Evolutionary conservation across 1,284 basidiomycete species (phyloP), one percentile per base, ranked within the genome.

Genomic region (Mycosarcoma mackinlayi): DNA sequence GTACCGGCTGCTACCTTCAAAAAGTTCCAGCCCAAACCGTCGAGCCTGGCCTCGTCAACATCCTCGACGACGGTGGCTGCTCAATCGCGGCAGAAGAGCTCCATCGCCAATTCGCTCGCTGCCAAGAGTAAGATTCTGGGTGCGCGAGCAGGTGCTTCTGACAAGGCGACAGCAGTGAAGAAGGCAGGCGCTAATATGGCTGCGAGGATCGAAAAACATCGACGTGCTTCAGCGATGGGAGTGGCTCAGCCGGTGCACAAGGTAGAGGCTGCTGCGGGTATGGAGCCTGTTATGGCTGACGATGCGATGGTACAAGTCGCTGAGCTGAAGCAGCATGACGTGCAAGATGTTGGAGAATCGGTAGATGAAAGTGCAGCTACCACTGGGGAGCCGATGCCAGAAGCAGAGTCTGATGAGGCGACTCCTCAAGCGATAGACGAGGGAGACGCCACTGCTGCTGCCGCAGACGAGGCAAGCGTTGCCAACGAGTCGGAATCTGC

Each of bases 81-180:
- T 1, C 3, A 19, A 13, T 30, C 21, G 21, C 52, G 49, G 2
- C 28, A 44, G 0, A 70, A 61, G 46, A 64, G 60, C 50, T 64
- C 61, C 13, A 47, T 70, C 13, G 52, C 67, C 7, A 35, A 49
- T 2, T 40, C 45, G 18, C 35, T 70, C 2, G 38, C 44, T 3
- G 54, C 65, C 27, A 68, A 68, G 55, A 59, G 51, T 24, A 60
- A 54, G 41, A 28, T 65, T 9, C 25, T 63, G 10, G 60, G 57
- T 3, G 52, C 44, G 13, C 28, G 48, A 9, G 23, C 49, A 24
- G 40, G 10, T 9, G 50, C 38, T 6, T 40, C 37, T 3, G 51
- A 47, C 8, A 63, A 56, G 40, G 42, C 35, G 13, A 45, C 21
- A 9, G 42, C 33, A 23, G 59, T 69, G 18, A 45, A 40, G 2